These are phyloP conservation scores for Geotrichum siamense DNA, from an alignment of 1,139 yeast species.

Conservation along the genomic window DNA sequence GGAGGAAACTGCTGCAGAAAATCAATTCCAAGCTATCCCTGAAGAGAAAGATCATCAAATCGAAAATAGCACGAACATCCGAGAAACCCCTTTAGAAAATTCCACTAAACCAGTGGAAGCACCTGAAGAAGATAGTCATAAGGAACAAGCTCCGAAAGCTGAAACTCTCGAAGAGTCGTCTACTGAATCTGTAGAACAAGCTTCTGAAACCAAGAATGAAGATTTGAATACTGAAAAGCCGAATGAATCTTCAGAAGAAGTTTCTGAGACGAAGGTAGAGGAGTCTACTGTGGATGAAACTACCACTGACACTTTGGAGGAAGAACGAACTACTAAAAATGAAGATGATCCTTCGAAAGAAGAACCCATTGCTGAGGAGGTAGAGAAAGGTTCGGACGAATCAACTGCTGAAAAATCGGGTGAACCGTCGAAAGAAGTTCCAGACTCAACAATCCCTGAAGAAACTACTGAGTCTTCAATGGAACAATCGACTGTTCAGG, in stretches of 20 bases:
- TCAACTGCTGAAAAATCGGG: neutral
- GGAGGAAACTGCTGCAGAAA: neutral
- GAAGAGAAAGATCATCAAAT: no score
- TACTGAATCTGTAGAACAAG: no score
- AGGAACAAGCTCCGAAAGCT: neutral
- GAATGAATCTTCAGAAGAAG: neutral
- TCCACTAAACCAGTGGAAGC: no score
- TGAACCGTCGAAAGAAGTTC: neutral
- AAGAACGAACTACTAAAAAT: no score
- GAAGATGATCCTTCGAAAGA: neutral
- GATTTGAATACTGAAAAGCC: neutral
- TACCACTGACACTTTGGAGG: neutral
- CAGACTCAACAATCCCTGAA: neutral
- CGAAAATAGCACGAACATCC: no score
- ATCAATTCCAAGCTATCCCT: no score
- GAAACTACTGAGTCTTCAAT: no score
- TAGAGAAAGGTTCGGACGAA: no score
- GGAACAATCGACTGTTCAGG: no score
- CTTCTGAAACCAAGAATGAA: no score
- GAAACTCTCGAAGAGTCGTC: neutral
- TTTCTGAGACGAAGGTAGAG: neutral
- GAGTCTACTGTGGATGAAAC: neutral
- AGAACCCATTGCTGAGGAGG: neutral
- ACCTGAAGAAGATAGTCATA: conserved; percentile 1
- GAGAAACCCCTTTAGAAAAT: no score